Evolutionary conservation across 2,329 filamentous ascomycete genomes (phyloP), one percentile per base, ranked within the genome.

Genomic region (Chaetomium strumarium): DNA sequence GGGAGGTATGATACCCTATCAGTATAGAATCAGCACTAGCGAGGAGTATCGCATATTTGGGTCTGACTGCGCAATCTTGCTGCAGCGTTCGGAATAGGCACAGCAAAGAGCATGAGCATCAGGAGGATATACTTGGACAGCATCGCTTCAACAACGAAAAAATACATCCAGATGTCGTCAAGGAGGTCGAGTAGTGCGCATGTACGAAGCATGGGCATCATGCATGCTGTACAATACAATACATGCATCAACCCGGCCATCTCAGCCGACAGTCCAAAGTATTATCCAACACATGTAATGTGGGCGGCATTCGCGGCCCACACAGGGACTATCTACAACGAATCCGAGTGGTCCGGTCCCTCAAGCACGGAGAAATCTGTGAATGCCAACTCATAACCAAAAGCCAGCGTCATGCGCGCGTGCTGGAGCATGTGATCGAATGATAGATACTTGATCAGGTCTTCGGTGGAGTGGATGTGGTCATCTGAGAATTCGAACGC

Each of bases 381-480:
- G 60, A 70, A 68, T 19, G 66, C 70, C 33, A 77, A 61, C 66
- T 78, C 75, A 48, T 76, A 77, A 2, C 67, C 67, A 55, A 75
- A 76, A 0, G 72, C 74, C 16, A 74, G 63, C 6, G 72, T 75
- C 61, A 77, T 63, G 64, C 71, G 72, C 29, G 79, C 80, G 63
- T 86, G 83, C 69, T 86, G 79, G 12, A 83, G 68, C 73, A 85
- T 82, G 66, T 86, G 83, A 59, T 79, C 74, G 64, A 84, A 85
- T 62, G 75, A 83, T 53, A 91, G 70, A 58, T 81, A 83, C 64
- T 85, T 77, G 58, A 90, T 81, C 63, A 80, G 81, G 65, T 91
- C 88, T 55, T 84, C 78, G 0, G 83, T 84, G 0, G 81, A 82
- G 70, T 91, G 87, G 58, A 91, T 90, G 67, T 84, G 81, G 62